Percentiles rank a stretch among this genome's conserved stretches.
Conservation (phyloP, 768 basidiomycete species). For the Suillus subalutaceus region DNA sequence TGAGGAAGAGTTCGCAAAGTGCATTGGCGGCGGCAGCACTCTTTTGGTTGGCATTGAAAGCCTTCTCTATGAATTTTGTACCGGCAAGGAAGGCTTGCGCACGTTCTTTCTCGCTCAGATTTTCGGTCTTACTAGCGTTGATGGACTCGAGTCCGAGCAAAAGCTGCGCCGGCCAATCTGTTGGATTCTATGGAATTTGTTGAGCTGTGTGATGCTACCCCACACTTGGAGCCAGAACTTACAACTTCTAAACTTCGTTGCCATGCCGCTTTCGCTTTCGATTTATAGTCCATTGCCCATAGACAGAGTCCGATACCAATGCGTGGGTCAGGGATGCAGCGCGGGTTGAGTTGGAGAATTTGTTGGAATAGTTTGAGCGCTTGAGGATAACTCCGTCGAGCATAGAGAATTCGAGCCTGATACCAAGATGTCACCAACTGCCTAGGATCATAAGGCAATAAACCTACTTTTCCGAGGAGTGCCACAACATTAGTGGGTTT, state of each 20-base stretch:
- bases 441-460: background rate
- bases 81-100: slow-evolving; percentile 62
- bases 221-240: slow-evolving; percentile 30
- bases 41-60: slow-evolving; percentile 75
- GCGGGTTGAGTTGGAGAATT: slow-evolving; percentile 75
- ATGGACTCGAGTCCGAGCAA: slow-evolving; percentile 86
- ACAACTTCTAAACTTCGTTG: slow-evolving; percentile 85
- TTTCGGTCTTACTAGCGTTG: slow-evolving; percentile 79
- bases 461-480: slow-evolving; percentile 76
- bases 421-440: slow-evolving; percentile 8
- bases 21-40: slow-evolving; percentile 85
- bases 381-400: slow-evolving; percentile 72
- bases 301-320: slow-evolving; percentile 95
- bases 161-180: slow-evolving; percentile 77
- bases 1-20: slow-evolving; percentile 76
- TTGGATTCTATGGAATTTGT: slow-evolving; percentile 58
- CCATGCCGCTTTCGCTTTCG: slow-evolving; percentile 88
- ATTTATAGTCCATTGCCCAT: slow-evolving; percentile 86
- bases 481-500: slow-evolving; percentile 90
- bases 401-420: slow-evolving; percentile 85
- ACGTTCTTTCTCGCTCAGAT: slow-evolving; percentile 65
- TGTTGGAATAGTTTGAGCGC: slow-evolving; percentile 88
- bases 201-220: slow-evolving; percentile 2
- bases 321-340: slow-evolving; percentile 88
- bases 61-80: slow-evolving; percentile 70